A percentile compares a stretch with the other conserved stretches of the same genome.
These are phyloP conservation scores for Ophiocordyceps polyrhachis-furcata DNA, from an alignment of 2,329 filamentous ascomycete genomes.

Conservation along the genomic window DNA sequence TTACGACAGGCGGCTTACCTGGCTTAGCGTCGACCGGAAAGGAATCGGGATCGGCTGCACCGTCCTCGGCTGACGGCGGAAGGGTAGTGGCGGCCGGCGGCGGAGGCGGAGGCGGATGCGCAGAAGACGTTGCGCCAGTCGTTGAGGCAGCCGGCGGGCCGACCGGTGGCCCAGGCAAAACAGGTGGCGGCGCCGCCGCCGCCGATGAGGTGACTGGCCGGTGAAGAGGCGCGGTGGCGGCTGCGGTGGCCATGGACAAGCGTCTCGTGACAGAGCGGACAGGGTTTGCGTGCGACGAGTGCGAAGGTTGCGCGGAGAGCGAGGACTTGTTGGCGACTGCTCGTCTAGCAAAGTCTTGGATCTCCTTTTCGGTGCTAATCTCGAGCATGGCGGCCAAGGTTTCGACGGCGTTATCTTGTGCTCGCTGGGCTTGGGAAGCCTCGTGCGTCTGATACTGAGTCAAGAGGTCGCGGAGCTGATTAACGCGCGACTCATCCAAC, in stretches of 20 bases:
- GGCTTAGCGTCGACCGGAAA: slow-evolving; percentile 16
- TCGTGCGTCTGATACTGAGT: slow-evolving; percentile 91
- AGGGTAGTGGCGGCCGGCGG: background rate
- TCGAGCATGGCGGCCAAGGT: slow-evolving; percentile 71
- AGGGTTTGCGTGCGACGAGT: background rate
- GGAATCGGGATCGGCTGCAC: slow-evolving; percentile 24
- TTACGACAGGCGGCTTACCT: slow-evolving; percentile 8
- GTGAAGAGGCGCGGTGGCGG: background rate
- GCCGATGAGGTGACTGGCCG: background rate
- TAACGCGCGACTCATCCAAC: slow-evolving; percentile 73
- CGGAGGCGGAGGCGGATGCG: slow-evolving; percentile 1
- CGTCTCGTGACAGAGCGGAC: slow-evolving; percentile 16
- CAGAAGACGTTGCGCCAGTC: background rate
- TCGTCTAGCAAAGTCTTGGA: slow-evolving; percentile 46
- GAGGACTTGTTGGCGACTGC: slow-evolving; percentile 9
- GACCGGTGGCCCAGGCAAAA: background rate
- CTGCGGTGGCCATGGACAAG: slow-evolving; percentile 14
- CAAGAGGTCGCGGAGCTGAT: slow-evolving; percentile 75
- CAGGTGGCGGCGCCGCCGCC: slow-evolving; percentile 1
- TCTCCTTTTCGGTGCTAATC: slow-evolving; percentile 72
- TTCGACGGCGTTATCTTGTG: slow-evolving; percentile 54
- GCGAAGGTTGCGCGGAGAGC: background rate
- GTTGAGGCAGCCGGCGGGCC: background rate
- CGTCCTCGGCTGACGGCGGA: slow-evolving; percentile 7
- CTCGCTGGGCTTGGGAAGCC: slow-evolving; percentile 66